Evolutionary conservation across 208 protist genomes (phyloP).

Genomic region (Wallacemonas rigidus): DNA sequence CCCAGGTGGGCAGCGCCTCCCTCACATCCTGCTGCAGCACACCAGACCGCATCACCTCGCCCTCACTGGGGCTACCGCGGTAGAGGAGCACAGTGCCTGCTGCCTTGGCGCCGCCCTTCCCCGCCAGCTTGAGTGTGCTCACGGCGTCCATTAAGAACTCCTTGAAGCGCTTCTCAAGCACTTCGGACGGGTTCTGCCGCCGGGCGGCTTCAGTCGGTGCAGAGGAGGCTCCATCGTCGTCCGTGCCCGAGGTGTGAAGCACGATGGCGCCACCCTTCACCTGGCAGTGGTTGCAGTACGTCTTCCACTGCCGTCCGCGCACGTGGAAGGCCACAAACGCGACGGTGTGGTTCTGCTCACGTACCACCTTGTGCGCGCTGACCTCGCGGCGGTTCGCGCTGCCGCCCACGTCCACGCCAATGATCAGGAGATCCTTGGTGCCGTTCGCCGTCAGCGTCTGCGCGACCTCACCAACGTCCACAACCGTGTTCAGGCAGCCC

Average conservation of each 20-base stretch:
- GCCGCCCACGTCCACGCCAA: conserved; percentile 43
- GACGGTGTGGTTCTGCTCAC: conserved; percentile 34
- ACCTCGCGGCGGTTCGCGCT: conserved; percentile 9
- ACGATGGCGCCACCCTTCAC: conserved; percentile 37
- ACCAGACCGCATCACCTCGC: conserved; percentile 37
- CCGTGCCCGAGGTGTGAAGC: conserved; percentile 19
- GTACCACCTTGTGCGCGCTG: conserved; percentile 18
- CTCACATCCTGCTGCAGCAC: conserved; percentile 29
- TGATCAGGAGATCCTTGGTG: conserved; percentile 28
- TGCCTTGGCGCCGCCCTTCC: conserved; percentile 7
- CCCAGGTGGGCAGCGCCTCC: conserved; percentile 32
- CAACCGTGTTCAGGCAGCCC: conserved; percentile 46
- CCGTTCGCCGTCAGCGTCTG: conserved; percentile 13
- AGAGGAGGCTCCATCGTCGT: conserved; percentile 12
- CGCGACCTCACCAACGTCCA: conserved; percentile 30
- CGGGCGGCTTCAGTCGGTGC: conserved; percentile 20
- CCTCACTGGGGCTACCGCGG: conserved; percentile 50
- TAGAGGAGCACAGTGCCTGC: conserved; percentile 40
- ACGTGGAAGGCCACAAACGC: conserved; percentile 56
- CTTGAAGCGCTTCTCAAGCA: conserved; percentile 40
- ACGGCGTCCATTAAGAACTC: conserved; percentile 42
- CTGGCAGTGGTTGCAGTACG: conserved; percentile 62
- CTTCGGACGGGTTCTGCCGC: conserved; percentile 33
- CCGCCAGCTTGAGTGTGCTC: conserved; percentile 32
- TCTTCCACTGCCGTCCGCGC: conserved; percentile 34